Evolutionary conservation across 176 grass and related monocot species (phyloP).

Genomic region (Poa pratensis): DNA sequence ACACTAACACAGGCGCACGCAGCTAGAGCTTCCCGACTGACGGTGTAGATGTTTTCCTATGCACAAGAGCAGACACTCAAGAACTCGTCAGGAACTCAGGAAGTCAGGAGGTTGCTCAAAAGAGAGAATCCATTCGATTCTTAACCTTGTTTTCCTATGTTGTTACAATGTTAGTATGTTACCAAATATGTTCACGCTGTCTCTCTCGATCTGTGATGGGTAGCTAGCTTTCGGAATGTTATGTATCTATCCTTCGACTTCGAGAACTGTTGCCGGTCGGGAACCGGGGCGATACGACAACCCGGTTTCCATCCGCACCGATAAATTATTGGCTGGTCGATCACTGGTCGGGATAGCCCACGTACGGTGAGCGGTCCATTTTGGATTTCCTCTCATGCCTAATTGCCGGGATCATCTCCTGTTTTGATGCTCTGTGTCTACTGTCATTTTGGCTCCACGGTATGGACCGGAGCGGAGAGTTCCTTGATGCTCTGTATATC

Average conservation of each 20-base stretch:
- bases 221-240: background rate
- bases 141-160: background rate
- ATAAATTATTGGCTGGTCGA: background rate
- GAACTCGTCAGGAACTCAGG: too few species aligned
- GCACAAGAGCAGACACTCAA: too few species aligned
- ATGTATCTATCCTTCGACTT: background rate
- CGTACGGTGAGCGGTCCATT: background rate
- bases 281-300: slow-evolving; percentile 34
- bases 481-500: background rate
- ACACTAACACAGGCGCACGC: background rate
- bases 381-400: background rate
- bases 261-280: slow-evolving; percentile 32
- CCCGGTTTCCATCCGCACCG: slow-evolving; percentile 17
- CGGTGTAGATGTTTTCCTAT: too few species aligned
- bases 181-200: background rate
- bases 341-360: background rate
- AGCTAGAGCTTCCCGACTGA: too few species aligned
- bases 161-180: too few species aligned
- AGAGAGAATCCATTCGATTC: background rate
- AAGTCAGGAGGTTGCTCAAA: too few species aligned
- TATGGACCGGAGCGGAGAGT: background rate
- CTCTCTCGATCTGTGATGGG: background rate
- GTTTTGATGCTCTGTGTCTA: background rate
- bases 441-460: background rate
- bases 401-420: slow-evolving; percentile 14